Conservation (phyloP, 352 stramenopile species). For the Blastocystis sp. region DNA sequence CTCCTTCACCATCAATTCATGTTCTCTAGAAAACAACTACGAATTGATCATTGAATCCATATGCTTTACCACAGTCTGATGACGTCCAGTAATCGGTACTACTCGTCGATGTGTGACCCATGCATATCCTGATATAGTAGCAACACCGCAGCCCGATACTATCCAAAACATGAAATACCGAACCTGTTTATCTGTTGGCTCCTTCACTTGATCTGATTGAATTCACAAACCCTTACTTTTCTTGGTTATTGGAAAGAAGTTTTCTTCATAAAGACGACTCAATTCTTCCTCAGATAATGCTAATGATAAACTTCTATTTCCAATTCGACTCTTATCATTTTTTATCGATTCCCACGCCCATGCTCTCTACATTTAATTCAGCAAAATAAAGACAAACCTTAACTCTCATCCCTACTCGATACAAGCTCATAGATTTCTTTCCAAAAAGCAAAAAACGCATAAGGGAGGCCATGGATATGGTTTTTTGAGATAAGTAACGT, state of each 20-base stretch:
- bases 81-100: constrained; percentile 26
- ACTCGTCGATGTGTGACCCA: not conserved
- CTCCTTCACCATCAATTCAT: not conserved
- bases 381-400: too few relatives aligned
- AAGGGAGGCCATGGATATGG: not conserved
- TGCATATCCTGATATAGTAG: not conserved
- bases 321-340: too few relatives aligned
- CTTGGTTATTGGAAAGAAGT: not conserved
- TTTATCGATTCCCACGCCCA: too few relatives aligned
- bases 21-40: constrained; percentile 11
- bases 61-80: not conserved
- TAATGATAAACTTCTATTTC: too few relatives aligned
- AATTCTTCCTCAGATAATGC: too few relatives aligned
- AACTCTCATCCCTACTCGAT: too few relatives aligned
- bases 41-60: not conserved
- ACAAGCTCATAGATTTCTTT: not conserved
- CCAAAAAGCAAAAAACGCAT: not conserved
- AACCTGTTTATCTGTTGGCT: not conserved
- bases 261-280: too few relatives aligned
- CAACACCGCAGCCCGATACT: not conserved
- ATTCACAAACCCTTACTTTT: not conserved
- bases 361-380: not conserved
- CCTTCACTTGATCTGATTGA: not conserved
- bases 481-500: not conserved
- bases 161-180: not conserved